Evolutionary conservation across 73 alveolate species (phyloP), one percentile per base, ranked within the genome.

Genomic region (Uronychia binucleata): DNA sequence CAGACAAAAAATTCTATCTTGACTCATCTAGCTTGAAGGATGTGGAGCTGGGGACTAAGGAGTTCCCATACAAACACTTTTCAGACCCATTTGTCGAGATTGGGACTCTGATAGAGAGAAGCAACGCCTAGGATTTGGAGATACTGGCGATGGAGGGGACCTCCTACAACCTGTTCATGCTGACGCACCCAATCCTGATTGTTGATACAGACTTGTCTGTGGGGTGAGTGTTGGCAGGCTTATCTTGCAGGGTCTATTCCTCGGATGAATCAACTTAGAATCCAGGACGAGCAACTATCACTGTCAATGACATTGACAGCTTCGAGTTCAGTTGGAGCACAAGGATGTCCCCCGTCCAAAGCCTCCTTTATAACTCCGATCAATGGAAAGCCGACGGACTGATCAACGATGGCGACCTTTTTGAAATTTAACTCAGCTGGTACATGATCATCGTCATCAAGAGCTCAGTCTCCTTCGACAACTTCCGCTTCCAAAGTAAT

Each of bases 11-110:
- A 46, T 11, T 46, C 67, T 46, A 46, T 46, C n/a, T 46, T 5
- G 67, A 46, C 67, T 11, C n/a, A 11, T 5, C 5, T 5, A 46
- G 67, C 19, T 46, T 46, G 67, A 46, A 46, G 19, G n/a, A 26
- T 79, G 58, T 79, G 1, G 86, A 79, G 28, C 86, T 79, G 0
- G 86, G 86, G 8, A 79, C 86, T 25, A n/a, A 34, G 57, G 33
- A 46, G 31, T 28, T 35, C 57, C 86, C 86, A 1, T 79, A n/a
- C 78, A 79, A 79, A 58, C 8, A 79, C 57, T 35, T 79, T 28
- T 0, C 77, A 0, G 58, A 33, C 58, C 60, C 34, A 27, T 79
- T 79, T 33, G 58, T 79, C 77, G 86, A 79, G 58, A 26, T 79
- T 5, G 57, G 30, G 1, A 79, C 34, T 33, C 30, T 35, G 59